phyloP scores from a whole-genome alignment of 225 moss, liverwort and hornwort genomes.

The Lunularia cruciata region DNA sequence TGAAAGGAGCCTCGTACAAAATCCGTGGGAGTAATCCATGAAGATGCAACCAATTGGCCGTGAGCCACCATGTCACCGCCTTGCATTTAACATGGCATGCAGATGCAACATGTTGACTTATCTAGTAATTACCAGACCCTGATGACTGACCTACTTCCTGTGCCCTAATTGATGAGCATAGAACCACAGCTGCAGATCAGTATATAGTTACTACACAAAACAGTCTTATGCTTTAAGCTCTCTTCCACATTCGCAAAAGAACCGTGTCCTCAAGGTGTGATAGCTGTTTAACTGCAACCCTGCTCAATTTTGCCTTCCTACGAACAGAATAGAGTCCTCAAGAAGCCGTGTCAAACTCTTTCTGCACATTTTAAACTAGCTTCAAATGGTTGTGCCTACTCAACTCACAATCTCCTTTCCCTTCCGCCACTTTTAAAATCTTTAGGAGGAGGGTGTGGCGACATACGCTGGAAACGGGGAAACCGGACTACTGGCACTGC shows the following conservation, averaged over 20 bases:
- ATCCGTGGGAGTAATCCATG: constrained; percentile 14
- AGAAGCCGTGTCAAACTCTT: neutral
- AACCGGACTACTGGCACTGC: constrained; percentile 17
- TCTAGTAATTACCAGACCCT: constrained; percentile 12
- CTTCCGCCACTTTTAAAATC: neutral
- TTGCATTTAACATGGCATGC: constrained; percentile 19
- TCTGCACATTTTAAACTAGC: constrained; percentile 11
- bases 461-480: constrained; percentile 13
- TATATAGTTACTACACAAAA: neutral
- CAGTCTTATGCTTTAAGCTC: neutral
- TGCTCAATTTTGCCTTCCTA: neutral
- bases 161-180: constrained; percentile 12
- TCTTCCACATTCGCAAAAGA: neutral
- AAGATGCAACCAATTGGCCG: constrained; percentile 6
- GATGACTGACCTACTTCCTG: constrained; percentile 24
- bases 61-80: constrained; percentile 6
- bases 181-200: constrained; percentile 33
- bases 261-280: constrained; percentile 3
- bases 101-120: constrained; percentile 20
- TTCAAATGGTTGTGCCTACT: constrained; percentile 7
- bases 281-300: neutral
- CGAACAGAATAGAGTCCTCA: constrained; percentile 3
- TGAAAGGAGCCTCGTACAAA: constrained; percentile 8
- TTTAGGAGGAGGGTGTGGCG: constrained; percentile 2
- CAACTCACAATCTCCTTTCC: neutral